These are phyloP conservation scores for Trifolium dubium DNA, from an alignment of 306 rosid species.

Conservation along the genomic window DNA sequence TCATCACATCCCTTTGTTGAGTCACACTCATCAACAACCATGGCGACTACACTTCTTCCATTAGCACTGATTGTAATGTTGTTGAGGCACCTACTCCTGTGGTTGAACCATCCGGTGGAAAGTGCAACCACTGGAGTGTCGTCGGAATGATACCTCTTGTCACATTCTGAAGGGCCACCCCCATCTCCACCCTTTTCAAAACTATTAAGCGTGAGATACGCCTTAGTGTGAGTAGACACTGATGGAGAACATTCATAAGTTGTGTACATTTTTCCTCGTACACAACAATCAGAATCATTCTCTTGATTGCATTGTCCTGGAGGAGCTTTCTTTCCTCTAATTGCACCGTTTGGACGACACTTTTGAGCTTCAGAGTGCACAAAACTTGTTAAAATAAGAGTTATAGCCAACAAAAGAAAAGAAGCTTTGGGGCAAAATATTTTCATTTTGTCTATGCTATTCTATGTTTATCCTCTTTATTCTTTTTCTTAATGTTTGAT, in stretches of 20 bases:
- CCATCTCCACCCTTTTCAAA: conserved; percentile 6
- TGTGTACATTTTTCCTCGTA: conserved; percentile 1
- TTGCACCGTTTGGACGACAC: background rate
- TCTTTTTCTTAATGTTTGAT: background rate
- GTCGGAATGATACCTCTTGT: background rate
- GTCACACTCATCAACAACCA: conserved; percentile 5
- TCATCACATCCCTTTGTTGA: background rate
- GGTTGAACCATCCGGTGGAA: background rate
- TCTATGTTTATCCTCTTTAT: background rate
- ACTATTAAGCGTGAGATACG: conserved; percentile 18
- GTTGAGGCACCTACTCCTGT: background rate
- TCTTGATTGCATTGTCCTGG: conserved; percentile 8
- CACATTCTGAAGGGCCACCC: conserved; percentile 8
- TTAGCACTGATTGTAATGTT: background rate
- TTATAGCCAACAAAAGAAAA: background rate
- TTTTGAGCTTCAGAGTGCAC: background rate
- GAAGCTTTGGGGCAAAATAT: background rate
- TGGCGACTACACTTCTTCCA: background rate
- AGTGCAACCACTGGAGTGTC: background rate
- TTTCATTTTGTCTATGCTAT: background rate
- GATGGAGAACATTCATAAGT: background rate
- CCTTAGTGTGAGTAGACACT: background rate
- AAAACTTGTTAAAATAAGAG: background rate
- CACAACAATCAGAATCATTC: background rate
- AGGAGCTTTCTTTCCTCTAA: background rate